Evolutionary conservation across 108 stramenopile genomes (phyloP).

Genomic region (Bacterosira constricta): DNA sequence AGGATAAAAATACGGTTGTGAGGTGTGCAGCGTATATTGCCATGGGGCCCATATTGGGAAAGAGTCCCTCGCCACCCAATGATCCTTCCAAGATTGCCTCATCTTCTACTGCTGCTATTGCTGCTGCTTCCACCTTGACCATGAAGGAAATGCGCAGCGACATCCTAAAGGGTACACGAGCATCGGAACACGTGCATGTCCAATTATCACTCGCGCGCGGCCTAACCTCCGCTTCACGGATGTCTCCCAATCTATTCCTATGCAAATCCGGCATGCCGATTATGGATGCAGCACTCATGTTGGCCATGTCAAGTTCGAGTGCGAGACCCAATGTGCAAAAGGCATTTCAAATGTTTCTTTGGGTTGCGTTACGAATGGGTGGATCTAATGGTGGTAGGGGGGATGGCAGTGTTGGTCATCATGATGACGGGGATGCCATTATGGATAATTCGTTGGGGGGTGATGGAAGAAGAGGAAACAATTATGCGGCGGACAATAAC

Average conservation of each 20-base stretch:
- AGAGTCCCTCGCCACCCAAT: conserved; percentile 20
- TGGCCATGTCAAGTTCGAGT: conserved; percentile 47
- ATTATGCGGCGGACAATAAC: neutral
- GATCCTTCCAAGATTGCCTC: conserved; percentile 19
- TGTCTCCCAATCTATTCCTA: conserved; percentile 45
- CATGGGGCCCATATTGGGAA: conserved; percentile 44
- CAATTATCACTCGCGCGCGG: conserved; percentile 53
- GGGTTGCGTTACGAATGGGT: conserved; percentile 51
- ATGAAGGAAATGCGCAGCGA: conserved; percentile 49
- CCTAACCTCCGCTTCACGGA: conserved; percentile 36
- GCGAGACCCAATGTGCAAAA: conserved; percentile 43
- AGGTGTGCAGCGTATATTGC: conserved; percentile 47
- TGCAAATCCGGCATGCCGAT: conserved; percentile 55
- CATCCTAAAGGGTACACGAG: conserved; percentile 54
- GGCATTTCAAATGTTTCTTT: conserved; percentile 53
- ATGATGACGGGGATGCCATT: neutral
- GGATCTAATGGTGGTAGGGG: too few species aligned
- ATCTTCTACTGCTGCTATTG: conserved; percentile 18
- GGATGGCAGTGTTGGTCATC: too few species aligned
- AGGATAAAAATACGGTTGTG: conserved; percentile 45
- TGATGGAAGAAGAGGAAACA: neutral
- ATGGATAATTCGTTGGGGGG: neutral
- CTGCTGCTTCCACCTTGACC: conserved; percentile 13
- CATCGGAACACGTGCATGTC: conserved; percentile 48
- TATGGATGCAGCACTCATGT: conserved; percentile 59